phyloP scores from a whole-genome alignment of 805 yeast genomes.

The Nakazawaea molendinolei region DNA sequence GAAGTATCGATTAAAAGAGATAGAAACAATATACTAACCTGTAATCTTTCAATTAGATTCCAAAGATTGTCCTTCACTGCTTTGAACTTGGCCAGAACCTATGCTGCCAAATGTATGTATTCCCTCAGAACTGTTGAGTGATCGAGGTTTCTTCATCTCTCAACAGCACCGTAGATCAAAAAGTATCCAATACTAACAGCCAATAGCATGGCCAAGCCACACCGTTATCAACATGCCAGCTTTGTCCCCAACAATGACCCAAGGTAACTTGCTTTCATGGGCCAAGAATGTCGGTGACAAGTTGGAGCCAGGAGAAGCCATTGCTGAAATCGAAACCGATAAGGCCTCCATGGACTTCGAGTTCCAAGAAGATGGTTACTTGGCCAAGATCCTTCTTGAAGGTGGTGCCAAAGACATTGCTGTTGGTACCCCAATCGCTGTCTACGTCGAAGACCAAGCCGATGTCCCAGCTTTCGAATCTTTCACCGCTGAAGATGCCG shows the following conservation, averaged over 20 bases:
- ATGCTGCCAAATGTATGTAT: conserved; percentile 17
- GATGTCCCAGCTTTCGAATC: conserved; percentile 86
- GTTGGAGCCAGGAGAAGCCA: conserved; percentile 85
- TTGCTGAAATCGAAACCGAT: conserved; percentile 97
- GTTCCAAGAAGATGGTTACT: conserved; percentile 92
- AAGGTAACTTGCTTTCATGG: conserved; percentile 90
- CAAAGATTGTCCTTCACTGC: conserved; percentile 14
- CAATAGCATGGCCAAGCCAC: conserved; percentile 40
- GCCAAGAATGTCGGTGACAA: conserved; percentile 83
- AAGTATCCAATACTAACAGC: background rate
- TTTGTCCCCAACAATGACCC: conserved; percentile 98
- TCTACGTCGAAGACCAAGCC: conserved; percentile 79
- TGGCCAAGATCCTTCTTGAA: conserved; percentile 79
- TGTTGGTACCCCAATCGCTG: conserved; percentile 94
- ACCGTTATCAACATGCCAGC: conserved; percentile 97
- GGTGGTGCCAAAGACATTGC: conserved; percentile 87
- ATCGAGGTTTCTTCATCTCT: background rate
- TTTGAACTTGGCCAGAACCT: conserved; percentile 17
- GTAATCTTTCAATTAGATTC: conserved; percentile 4
- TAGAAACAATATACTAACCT: conserved; percentile 9
- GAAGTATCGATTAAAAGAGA: too few relatives aligned
- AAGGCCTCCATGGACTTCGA: conserved; percentile 98
- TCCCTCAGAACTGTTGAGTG: too few relatives aligned
- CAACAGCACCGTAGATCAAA: background rate
- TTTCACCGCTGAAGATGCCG: conserved; percentile 81